Evolutionary conservation across 129 eudicot genomes (phyloP).

Genomic region (Escallonia rubra): DNA sequence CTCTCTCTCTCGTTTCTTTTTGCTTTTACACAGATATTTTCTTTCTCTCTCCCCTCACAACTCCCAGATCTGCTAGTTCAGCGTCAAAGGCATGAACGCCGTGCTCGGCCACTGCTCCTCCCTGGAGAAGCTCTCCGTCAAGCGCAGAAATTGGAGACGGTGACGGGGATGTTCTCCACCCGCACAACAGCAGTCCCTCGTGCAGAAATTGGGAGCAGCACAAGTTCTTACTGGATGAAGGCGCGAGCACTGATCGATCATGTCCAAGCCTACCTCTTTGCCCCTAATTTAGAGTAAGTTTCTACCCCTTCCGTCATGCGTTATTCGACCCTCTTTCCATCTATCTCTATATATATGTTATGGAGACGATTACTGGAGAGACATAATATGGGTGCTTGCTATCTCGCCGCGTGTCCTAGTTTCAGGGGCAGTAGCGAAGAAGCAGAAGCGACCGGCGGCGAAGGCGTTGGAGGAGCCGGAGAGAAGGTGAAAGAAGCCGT

Average conservation of each 20-base stretch:
- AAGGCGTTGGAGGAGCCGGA: constrained; percentile 4
- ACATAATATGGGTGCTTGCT: background rate
- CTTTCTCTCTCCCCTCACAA: no score
- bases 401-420: background rate
- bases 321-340: background rate
- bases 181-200: background rate
- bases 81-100: no score
- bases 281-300: background rate
- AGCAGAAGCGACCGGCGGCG: background rate
- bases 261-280: background rate
- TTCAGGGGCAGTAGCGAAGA: background rate
- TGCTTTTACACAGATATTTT: no score
- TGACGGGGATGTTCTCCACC: no score
- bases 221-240: background rate
- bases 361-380: background rate
- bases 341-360: background rate
- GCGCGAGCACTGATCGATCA: background rate
- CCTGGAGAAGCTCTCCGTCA: no score
- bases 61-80: no score
- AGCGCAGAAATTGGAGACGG: no score
- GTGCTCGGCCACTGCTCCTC: no score
- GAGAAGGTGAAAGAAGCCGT: constrained; percentile 15
- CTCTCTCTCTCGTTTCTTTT: no score
- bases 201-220: background rate
- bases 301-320: background rate